Evolutionary conservation across 2,329 filamentous ascomycete genomes (phyloP).

Genomic region (Fusarium cicatricum): DNA sequence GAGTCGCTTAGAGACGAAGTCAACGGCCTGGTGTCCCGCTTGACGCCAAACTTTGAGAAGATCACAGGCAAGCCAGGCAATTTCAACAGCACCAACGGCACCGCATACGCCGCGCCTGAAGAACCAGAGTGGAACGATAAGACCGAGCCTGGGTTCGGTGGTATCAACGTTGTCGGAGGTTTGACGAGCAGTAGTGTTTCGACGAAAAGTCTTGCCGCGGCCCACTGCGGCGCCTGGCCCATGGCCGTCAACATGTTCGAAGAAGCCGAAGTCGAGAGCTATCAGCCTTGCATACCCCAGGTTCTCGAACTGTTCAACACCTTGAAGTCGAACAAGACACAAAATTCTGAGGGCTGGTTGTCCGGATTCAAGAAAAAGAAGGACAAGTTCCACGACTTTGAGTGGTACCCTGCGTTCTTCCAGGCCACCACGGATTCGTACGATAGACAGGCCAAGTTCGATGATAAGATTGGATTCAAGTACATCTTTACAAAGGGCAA

Average conservation of each 20-base stretch:
- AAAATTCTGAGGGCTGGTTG: conserved; percentile 12
- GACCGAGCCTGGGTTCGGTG: conserved; percentile 43
- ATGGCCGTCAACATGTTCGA: conserved; percentile 53
- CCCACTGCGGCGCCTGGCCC: conserved; percentile 52
- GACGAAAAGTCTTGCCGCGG: conserved; percentile 53
- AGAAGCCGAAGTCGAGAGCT: conserved; percentile 52
- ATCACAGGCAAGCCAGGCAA: conserved; percentile 35
- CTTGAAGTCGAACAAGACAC: conserved; percentile 26
- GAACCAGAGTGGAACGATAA: conserved; percentile 37
- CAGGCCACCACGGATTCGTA: conserved; percentile 47
- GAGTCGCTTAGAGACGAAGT: conserved; percentile 44
- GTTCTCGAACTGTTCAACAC: conserved; percentile 47
- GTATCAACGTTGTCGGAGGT: conserved; percentile 51
- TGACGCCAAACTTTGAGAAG: conserved; percentile 41
- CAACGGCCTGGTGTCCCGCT: conserved; percentile 36
- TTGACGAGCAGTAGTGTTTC: conserved; percentile 54
- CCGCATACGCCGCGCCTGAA: conserved; percentile 35
- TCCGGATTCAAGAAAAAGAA: conserved; percentile 3
- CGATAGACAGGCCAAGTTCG: conserved; percentile 45
- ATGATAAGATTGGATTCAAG: conserved; percentile 44
- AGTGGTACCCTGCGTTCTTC: conserved; percentile 46
- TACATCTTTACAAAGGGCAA: conserved; percentile 43
- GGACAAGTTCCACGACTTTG: conserved; percentile 37
- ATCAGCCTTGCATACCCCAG: conserved; percentile 55
- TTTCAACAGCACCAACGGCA: conserved; percentile 30